phyloP scores from a whole-genome alignment of 2,329 filamentous ascomycete genomes.

The Aspergillus puulaauensis region DNA sequence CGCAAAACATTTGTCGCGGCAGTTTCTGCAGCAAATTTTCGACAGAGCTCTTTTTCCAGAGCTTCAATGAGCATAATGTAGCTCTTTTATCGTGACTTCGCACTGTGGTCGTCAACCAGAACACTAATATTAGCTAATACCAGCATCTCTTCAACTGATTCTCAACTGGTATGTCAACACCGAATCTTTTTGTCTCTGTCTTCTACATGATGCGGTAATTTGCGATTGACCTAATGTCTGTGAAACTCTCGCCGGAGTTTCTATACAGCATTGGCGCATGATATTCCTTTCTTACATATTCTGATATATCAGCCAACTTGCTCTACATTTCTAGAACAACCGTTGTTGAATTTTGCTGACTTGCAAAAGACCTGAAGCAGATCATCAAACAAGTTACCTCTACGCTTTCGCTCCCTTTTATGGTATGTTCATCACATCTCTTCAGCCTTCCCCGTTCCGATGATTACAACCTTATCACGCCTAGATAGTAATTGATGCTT shows the following conservation, averaged over 20 bases:
- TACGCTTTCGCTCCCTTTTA: neutral
- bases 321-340: neutral
- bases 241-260: conserved; percentile 88
- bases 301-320: conserved; percentile 59
- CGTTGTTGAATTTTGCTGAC: conserved; percentile 22
- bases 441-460: conserved; percentile 45
- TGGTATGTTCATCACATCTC: conserved; percentile 25
- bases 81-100: neutral
- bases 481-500: conserved; percentile 70
- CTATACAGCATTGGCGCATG: conserved; percentile 74
- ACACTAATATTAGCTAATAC: neutral
- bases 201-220: conserved; percentile 89
- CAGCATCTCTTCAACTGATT: neutral
- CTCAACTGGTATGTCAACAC: conserved; percentile 24
- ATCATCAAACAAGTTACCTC: neutral
- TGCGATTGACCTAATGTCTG: conserved; percentile 88
- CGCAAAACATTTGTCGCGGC: neutral
- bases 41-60: neutral
- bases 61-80: conserved; percentile 5
- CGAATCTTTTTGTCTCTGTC: conserved; percentile 10
- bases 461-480: conserved; percentile 64
- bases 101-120: neutral
- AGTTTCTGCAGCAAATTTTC: neutral
- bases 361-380: conserved; percentile 21
- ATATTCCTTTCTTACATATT: conserved; percentile 99